Evolutionary conservation across 2,329 filamentous ascomycete species (phyloP).

Genomic region (Didymosphaeria variabile): DNA sequence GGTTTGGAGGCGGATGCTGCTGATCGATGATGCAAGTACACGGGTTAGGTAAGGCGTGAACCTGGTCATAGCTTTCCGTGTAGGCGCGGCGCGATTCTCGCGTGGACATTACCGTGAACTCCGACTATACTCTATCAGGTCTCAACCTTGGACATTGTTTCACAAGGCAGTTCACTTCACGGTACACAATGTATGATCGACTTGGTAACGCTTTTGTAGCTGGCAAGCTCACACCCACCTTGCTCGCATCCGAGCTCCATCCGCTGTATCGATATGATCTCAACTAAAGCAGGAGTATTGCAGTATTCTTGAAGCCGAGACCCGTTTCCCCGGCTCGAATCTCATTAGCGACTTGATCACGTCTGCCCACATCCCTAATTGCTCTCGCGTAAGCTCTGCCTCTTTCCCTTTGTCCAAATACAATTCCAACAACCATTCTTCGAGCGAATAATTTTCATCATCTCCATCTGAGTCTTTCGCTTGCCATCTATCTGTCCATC

Average conservation of each 20-base stretch:
- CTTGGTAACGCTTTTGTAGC: too few species aligned
- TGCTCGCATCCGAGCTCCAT: too few species aligned
- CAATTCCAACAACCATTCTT: neutral
- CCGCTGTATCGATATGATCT: too few species aligned
- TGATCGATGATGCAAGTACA: constrained; percentile 30
- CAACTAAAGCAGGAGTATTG: neutral
- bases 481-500: neutral
- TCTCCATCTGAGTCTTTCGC: neutral
- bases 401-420: neutral
- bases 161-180: too few species aligned
- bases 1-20: neutral
- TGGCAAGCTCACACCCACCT: too few species aligned
- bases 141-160: too few species aligned
- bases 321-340: neutral
- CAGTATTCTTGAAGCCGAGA: neutral
- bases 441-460: neutral
- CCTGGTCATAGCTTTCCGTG: constrained; percentile 12
- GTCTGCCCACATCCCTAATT: neutral
- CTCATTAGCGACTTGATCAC: neutral
- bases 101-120: neutral
- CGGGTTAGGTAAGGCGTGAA: constrained; percentile 19
- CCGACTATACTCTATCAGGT: too few species aligned
- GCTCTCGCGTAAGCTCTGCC: neutral
- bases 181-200: too few species aligned
- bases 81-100: neutral